A percentile compares a stretch with the other conserved stretches of the same genome.
These are phyloP conservation scores for Yarrowia sp. DNA, from an alignment of 805 yeast species.

Conservation along the genomic window DNA sequence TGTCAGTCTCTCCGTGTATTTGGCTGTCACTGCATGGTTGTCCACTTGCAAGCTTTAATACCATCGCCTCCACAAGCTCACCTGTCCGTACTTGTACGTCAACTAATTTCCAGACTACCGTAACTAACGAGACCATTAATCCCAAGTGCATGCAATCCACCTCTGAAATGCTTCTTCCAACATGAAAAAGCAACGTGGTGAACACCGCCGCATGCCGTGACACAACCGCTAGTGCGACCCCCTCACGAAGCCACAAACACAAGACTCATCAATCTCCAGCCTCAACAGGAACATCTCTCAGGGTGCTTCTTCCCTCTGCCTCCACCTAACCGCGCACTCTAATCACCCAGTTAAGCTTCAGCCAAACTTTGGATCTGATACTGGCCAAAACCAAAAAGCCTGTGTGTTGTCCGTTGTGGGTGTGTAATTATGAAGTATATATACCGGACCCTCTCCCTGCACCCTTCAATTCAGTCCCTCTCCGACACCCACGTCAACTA, in stretches of 20 bases:
- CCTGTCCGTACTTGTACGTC: too few species aligned
- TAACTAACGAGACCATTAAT: not conserved
- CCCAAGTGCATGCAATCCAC: not conserved
- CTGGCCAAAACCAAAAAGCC: conserved; percentile 10
- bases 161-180: conserved; percentile 10
- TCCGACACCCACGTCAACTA: not conserved
- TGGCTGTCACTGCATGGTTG: too few species aligned
- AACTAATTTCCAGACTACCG: not conserved
- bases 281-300: too few species aligned
- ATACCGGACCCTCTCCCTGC: conserved; percentile 8
- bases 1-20: too few species aligned
- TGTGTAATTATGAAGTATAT: conserved; percentile 23
- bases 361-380: conserved; percentile 27
- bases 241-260: too few species aligned
- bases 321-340: conserved; percentile 23
- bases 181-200: conserved; percentile 7
- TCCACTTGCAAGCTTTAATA: too few species aligned
- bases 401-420: conserved; percentile 16
- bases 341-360: conserved; percentile 17
- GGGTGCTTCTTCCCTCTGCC: not conserved
- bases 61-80: too few species aligned
- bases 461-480: conserved; percentile 8
- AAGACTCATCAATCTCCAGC: too few species aligned
- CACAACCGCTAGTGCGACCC: too few species aligned
- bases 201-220: too few species aligned